Evolutionary conservation across 768 basidiomycete genomes (phyloP).

Genomic region (Boletus sensibilis): DNA sequence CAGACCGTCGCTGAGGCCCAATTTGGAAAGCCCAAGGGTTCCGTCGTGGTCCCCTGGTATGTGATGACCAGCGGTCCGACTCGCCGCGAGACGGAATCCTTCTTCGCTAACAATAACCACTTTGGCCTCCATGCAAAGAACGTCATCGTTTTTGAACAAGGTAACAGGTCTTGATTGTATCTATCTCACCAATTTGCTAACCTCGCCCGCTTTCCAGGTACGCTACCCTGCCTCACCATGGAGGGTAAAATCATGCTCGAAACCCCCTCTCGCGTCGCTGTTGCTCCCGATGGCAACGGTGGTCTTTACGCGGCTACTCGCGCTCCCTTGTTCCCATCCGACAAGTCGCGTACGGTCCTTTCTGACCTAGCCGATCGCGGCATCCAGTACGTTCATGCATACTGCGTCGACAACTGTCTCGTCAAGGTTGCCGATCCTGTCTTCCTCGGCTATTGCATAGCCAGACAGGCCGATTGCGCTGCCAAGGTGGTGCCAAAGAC

Average conservation of each 20-base stretch:
- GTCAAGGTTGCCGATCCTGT: constrained; percentile 96
- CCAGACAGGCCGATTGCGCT: constrained; percentile 84
- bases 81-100: constrained; percentile 77
- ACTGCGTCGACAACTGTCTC: constrained; percentile 98
- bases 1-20: constrained; percentile 71
- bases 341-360: constrained; percentile 72
- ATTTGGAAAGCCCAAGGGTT: constrained; percentile 48
- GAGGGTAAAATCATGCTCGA: constrained; percentile 94
- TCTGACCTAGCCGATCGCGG: constrained; percentile 75
- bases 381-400: constrained; percentile 88
- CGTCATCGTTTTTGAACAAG: constrained; percentile 95
- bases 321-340: constrained; percentile 58
- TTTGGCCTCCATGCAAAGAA: constrained; percentile 82
- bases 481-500: constrained; percentile 96
- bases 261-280: constrained; percentile 73
- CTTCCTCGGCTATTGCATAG: constrained; percentile 93
- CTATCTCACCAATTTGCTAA: background rate
- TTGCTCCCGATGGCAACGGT: constrained; percentile 97
- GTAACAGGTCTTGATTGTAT: constrained; percentile 42
- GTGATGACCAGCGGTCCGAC: constrained; percentile 99
- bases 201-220: constrained; percentile 53
- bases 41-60: constrained; percentile 90
- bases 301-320: constrained; percentile 95
- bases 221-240: constrained; percentile 90
- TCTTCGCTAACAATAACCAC: constrained; percentile 71